Percentiles rank a stretch among this genome's conserved stretches.
Conservation (phyloP, 257 asterid genomes). For the Petunia axillaris region DNA sequence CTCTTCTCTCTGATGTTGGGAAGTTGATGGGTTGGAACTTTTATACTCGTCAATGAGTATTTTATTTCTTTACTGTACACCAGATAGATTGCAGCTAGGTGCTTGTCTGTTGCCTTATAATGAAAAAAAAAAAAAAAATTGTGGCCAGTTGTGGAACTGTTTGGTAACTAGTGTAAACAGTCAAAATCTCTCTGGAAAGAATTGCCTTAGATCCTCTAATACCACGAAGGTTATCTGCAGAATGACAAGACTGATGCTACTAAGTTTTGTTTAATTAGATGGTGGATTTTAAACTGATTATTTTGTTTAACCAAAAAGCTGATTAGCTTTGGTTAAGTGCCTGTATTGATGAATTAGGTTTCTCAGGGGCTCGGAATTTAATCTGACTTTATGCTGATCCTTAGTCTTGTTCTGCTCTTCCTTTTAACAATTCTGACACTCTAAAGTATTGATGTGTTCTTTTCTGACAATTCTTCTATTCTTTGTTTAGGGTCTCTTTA, state of each 20-base stretch:
- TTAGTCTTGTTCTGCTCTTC: not conserved
- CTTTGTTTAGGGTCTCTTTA: conserved; percentile 80
- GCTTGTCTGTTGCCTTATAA: too few species aligned
- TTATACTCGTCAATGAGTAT: not conserved
- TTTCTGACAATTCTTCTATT: not conserved
- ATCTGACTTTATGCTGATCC: conserved; percentile 14
- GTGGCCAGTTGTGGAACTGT: not conserved
- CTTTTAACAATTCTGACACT: not conserved
- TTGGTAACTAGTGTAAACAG: not conserved
- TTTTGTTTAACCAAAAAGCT: not conserved
- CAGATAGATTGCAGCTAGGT: not conserved
- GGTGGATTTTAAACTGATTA: conserved; percentile 5
- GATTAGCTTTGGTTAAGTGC: not conserved
- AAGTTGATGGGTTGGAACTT: conserved; percentile 4
- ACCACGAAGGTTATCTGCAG: not conserved
- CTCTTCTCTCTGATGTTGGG: not conserved
- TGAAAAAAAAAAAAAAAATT: too few species aligned
- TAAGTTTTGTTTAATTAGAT: not conserved
- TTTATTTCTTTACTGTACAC: not conserved
- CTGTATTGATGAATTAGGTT: not conserved
- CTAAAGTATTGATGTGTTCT: conserved; percentile 5
- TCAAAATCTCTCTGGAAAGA: conserved; percentile 5
- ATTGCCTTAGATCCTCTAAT: not conserved
- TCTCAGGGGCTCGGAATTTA: not conserved
- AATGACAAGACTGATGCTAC: not conserved